phyloP scores from a whole-genome alignment of 192 early-diverging fungal species.

The Obelidium mucronatum region DNA sequence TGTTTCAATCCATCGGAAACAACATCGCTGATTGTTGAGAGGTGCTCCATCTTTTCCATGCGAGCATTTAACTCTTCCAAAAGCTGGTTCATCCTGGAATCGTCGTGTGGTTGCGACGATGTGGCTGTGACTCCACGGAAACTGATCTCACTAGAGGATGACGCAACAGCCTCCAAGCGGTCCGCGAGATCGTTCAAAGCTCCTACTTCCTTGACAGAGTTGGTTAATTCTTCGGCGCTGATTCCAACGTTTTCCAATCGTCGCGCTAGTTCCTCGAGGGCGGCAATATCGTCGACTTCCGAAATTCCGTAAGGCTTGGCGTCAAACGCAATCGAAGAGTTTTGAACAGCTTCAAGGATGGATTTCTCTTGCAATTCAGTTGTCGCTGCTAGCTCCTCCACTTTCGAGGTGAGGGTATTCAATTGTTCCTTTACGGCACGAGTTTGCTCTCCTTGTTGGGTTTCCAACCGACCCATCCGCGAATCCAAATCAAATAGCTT shows the following conservation, averaged over 20 bases:
- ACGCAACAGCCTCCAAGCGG: background rate
- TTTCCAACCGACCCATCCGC: background rate
- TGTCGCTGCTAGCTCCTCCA: background rate
- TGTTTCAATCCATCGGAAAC: background rate
- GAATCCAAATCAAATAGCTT: constrained; percentile 25
- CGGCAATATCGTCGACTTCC: background rate
- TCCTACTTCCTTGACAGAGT: background rate
- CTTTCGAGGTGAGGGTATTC: background rate
- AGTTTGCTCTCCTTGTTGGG: background rate
- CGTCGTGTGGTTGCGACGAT: background rate
- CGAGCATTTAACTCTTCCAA: background rate
- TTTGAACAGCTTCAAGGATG: background rate
- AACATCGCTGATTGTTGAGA: background rate
- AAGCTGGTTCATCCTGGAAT: background rate
- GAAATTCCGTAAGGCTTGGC: background rate
- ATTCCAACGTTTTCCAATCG: constrained; percentile 17
- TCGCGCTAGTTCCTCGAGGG: constrained; percentile 12
- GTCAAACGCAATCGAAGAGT: background rate
- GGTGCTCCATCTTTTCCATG: constrained; percentile 28
- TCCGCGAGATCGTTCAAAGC: background rate
- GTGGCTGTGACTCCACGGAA: background rate
- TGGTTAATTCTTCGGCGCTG: constrained; percentile 8
- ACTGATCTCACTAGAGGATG: background rate
- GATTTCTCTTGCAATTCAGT: background rate
- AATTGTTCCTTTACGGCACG: background rate